phyloP scores from a whole-genome alignment of 2,329 filamentous ascomycete genomes.

The Paecilomyces variotii region DNA sequence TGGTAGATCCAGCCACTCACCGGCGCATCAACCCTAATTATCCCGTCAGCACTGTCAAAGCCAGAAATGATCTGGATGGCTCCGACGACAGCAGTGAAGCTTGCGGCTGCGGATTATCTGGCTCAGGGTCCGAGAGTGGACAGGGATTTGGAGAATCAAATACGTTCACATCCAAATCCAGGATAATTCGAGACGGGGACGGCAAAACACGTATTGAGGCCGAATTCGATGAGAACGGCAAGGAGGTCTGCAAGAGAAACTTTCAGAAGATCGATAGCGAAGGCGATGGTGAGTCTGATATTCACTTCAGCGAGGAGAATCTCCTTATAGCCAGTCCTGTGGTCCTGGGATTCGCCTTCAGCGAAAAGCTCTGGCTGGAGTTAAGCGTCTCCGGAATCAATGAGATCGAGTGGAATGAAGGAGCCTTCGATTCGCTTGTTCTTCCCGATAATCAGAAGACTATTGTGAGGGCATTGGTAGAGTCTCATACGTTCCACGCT shows the following conservation, averaged over 20 bases:
- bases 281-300: slow-evolving; percentile 27
- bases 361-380: slow-evolving; percentile 84
- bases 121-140: slow-evolving; percentile 28
- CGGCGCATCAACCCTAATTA: slow-evolving; percentile 83
- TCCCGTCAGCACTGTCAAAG: slow-evolving; percentile 63
- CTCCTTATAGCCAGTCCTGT: slow-evolving; percentile 76
- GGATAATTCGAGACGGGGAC: slow-evolving; percentile 47
- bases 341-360: slow-evolving; percentile 78
- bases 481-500: slow-evolving; percentile 74
- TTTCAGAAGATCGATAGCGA: slow-evolving; percentile 47
- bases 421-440: slow-evolving; percentile 75
- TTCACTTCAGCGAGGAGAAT: slow-evolving; percentile 70
- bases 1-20: slow-evolving; percentile 79
- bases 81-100: slow-evolving; percentile 35
- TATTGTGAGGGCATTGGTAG: slow-evolving; percentile 72
- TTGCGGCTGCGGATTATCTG: slow-evolving; percentile 29
- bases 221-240: slow-evolving; percentile 47
- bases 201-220: slow-evolving; percentile 46
- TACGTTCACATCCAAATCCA: slow-evolving; percentile 38
- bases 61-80: slow-evolving; percentile 55
- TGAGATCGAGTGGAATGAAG: slow-evolving; percentile 77
- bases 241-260: slow-evolving; percentile 49
- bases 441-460: slow-evolving; percentile 56
- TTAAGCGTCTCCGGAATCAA: slow-evolving; percentile 71
- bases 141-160: slow-evolving; percentile 30